Evolutionary conservation across 2,329 filamentous ascomycete genomes (phyloP).

Genomic region (Aureobasidium sp.): DNA sequence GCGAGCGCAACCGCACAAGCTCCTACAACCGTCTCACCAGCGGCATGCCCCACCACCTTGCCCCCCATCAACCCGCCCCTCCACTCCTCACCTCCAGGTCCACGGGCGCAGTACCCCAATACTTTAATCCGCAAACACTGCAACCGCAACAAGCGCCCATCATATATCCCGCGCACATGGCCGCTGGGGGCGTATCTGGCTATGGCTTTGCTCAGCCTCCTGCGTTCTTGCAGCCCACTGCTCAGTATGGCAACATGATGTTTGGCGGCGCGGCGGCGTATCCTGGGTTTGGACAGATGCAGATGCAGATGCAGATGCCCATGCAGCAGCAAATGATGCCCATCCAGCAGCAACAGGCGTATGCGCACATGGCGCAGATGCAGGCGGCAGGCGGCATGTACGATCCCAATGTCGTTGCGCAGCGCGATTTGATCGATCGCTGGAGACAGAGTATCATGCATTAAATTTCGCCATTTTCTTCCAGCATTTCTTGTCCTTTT

Average conservation of each 20-base stretch:
- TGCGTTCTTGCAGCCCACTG: background rate
- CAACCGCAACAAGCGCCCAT: background rate
- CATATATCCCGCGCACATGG: slow-evolving; percentile 4
- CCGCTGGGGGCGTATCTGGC: background rate
- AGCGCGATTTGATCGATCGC: slow-evolving; percentile 52
- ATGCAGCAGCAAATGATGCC: background rate
- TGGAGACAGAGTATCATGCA: slow-evolving; percentile 46
- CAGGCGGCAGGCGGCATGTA: background rate
- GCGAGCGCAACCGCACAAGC: slow-evolving; percentile 3
- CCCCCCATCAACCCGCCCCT: background rate
- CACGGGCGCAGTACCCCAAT: background rate
- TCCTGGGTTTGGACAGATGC: background rate
- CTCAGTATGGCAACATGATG: background rate
- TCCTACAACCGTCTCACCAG: background rate
- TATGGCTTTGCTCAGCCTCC: background rate
- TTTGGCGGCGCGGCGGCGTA: background rate
- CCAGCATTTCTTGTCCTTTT: background rate
- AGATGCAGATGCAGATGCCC: background rate
- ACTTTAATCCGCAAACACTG: background rate
- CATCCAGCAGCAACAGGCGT: slow-evolving; percentile 8
- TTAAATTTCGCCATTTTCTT: too few relatives aligned
- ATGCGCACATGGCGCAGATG: slow-evolving; percentile 12
- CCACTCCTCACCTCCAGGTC: background rate
- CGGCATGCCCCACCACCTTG: background rate
- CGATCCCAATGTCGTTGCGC: slow-evolving; percentile 39